Evolutionary conservation across 306 rosid species (phyloP).

Genomic region (Glycine latifolia): DNA sequence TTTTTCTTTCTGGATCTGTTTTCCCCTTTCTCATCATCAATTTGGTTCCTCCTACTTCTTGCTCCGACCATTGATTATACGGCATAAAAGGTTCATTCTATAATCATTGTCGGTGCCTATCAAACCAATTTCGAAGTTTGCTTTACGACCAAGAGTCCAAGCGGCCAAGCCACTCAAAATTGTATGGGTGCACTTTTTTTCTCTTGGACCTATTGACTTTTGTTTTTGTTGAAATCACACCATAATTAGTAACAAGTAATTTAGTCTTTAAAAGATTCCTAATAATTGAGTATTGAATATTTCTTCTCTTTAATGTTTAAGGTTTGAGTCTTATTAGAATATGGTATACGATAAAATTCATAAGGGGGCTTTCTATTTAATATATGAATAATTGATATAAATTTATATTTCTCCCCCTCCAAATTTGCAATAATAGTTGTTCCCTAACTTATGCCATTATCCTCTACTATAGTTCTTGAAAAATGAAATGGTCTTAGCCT

Average conservation of each 20-base stretch:
- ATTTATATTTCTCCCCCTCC: background rate
- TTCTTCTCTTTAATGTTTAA: background rate
- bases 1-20: background rate
- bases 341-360: background rate
- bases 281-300: constrained; percentile 9
- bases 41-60: constrained; percentile 5
- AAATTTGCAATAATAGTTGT: background rate
- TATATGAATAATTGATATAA: background rate
- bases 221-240: constrained; percentile 8
- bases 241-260: background rate
- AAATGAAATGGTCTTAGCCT: constrained; percentile 7
- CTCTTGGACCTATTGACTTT: background rate
- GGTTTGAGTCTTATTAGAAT: background rate
- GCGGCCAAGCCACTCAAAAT: constrained; percentile 10
- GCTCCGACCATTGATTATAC: constrained; percentile 22
- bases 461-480: background rate
- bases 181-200: background rate
- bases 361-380: background rate
- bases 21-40: background rate
- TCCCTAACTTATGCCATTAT: constrained; percentile 35
- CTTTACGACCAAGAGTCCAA: constrained; percentile 42
- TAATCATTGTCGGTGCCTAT: constrained; percentile 33
- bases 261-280: background rate
- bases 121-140: constrained; percentile 8
- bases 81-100: background rate